Evolutionary conservation across 73 alveolate genomes (phyloP).

Genomic region (Breviolum minutum): DNA sequence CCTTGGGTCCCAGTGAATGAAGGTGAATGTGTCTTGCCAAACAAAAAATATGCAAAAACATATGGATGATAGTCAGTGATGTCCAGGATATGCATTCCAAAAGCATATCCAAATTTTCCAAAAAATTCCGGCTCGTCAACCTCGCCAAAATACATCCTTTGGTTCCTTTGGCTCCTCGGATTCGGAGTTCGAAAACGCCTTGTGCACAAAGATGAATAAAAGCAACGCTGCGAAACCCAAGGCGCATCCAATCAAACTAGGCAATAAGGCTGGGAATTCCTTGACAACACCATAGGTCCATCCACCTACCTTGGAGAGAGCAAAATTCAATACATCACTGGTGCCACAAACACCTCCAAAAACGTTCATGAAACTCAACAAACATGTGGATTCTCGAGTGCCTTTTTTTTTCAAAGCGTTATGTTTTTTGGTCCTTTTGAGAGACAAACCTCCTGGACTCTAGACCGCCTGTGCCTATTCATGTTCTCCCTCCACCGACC

Average conservation of each 20-base stretch:
- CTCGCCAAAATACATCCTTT: not conserved
- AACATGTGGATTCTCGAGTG: too few relatives aligned
- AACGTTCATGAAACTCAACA: too few relatives aligned
- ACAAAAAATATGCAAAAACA: too few relatives aligned
- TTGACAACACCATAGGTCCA: slow-evolving; percentile 69
- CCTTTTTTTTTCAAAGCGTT: too few relatives aligned
- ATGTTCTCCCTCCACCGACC: too few relatives aligned
- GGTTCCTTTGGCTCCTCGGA: not conserved
- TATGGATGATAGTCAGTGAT: too few relatives aligned
- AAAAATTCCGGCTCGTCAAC: not conserved
- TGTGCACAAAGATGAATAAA: not conserved
- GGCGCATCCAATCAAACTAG: slow-evolving; percentile 40
- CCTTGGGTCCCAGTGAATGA: not conserved
- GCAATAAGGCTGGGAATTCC: slow-evolving; percentile 58
- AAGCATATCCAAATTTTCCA: not conserved
- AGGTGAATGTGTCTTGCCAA: not conserved
- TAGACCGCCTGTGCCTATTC: too few relatives aligned
- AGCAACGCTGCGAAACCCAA: not conserved
- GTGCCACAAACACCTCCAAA: too few relatives aligned
- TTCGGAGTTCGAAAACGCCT: not conserved
- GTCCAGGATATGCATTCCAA: too few relatives aligned
- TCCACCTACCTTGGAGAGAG: slow-evolving; percentile 4
- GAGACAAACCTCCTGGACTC: too few relatives aligned
- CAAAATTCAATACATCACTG: too few relatives aligned
- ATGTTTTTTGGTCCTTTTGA: too few relatives aligned